Conservation (phyloP, 257 asterid genomes). For the Plantago major region DNA sequence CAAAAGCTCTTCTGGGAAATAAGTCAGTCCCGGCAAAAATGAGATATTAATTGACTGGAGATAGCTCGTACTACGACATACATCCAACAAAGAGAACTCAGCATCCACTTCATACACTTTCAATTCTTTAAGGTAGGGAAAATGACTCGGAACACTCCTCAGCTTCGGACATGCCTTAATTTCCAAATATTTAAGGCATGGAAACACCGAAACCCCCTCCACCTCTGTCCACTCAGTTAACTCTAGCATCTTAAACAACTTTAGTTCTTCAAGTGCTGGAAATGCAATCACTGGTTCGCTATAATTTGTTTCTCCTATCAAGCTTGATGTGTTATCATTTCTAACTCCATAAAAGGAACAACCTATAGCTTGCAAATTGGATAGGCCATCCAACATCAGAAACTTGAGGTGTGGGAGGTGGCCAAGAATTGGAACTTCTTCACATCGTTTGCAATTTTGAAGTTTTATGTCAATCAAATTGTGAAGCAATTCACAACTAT, state of each 20-base stretch:
- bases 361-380: conserved; percentile 2
- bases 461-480: neutral
- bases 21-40: neutral
- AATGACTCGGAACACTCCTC: conserved; percentile 9
- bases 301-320: too few species aligned
- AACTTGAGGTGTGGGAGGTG: neutral
- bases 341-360: neutral
- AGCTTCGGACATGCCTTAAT: neutral
- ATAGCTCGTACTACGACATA: conserved; percentile 3
- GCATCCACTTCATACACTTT: neutral
- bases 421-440: neutral
- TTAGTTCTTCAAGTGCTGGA: conserved; percentile 16
- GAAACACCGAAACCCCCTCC: neutral
- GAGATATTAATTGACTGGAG: neutral
- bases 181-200: neutral
- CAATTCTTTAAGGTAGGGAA: conserved; percentile 18
- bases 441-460: neutral
- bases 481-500: neutral
- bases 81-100: neutral
- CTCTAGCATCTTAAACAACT: conserved; percentile 5
- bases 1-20: conserved; percentile 4
- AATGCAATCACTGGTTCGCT: neutral
- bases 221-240: conserved; percentile 24
- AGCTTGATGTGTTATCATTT: neutral
- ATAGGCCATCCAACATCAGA: neutral